Evolutionary conservation across 23 red algal genomes (phyloP).

Genomic region (Gracilaria vermiculophylla): DNA sequence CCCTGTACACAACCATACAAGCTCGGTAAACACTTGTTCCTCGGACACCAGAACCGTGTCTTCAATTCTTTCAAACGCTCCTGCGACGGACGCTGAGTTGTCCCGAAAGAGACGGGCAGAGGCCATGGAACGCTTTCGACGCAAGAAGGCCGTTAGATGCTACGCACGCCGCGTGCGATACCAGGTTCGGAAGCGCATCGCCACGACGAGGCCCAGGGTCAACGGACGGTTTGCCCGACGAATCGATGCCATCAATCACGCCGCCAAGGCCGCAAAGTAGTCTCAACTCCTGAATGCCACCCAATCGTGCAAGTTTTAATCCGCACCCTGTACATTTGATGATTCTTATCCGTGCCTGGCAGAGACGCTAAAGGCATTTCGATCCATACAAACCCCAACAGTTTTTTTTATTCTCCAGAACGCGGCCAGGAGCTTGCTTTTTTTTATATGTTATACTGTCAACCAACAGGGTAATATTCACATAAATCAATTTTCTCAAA

Average conservation of each 20-base stretch:
- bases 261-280: not conserved
- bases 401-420: not conserved
- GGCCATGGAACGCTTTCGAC: slow-evolving; percentile 68
- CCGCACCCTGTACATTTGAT: not conserved
- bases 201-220: slow-evolving; percentile 62
- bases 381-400: not conserved
- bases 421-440: slow-evolving; percentile 14
- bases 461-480: slow-evolving; percentile 14
- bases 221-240: slow-evolving; percentile 72
- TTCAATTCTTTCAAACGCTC: not conserved
- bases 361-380: not conserved
- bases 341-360: not conserved
- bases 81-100: not conserved
- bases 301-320: not conserved
- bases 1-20: not conserved
- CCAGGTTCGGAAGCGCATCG: slow-evolving; percentile 67
- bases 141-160: slow-evolving; percentile 62
- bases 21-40: not conserved
- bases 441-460: slow-evolving; percentile 30
- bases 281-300: not conserved
- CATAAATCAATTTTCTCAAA: slow-evolving; percentile 17
- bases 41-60: not conserved
- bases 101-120: slow-evolving; percentile 51
- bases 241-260: slow-evolving; percentile 26
- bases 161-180: slow-evolving; percentile 62